Evolutionary conservation across 148 eudicot genomes (phyloP).

Genomic region (Linanthus parryae): DNA sequence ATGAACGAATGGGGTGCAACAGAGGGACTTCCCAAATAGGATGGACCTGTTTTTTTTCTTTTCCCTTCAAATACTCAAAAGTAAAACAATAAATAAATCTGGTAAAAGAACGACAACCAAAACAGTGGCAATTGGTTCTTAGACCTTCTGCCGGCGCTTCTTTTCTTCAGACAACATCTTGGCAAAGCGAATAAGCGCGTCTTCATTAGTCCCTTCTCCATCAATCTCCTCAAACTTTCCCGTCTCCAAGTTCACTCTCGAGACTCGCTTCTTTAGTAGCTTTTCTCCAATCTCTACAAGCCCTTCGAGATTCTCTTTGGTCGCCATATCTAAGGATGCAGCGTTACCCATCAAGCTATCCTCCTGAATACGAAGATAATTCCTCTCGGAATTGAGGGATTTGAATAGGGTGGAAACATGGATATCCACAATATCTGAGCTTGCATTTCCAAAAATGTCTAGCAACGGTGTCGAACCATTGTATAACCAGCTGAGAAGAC

Average conservation of each 20-base stretch:
- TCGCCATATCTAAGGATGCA: slow-evolving; percentile 41
- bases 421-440: slow-evolving; percentile 30
- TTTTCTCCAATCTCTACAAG: slow-evolving; percentile 39
- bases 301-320: slow-evolving; percentile 35
- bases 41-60: too few species aligned
- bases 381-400: slow-evolving; percentile 6
- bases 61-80: too few species aligned
- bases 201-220: slow-evolving; percentile 35
- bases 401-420: slow-evolving; percentile 20
- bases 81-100: too few species aligned
- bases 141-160: too few species aligned
- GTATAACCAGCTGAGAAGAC: slow-evolving; percentile 19
- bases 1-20: too few species aligned
- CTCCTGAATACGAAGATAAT: slow-evolving; percentile 36
- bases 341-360: slow-evolving; percentile 26
- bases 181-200: too few species aligned
- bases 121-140: too few species aligned
- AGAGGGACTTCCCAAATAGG: too few species aligned
- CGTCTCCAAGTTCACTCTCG: slow-evolving; percentile 40
- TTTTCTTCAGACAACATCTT: too few species aligned
- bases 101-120: too few species aligned
- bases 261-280: slow-evolving; percentile 33
- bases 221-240: slow-evolving; percentile 27
- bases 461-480: slow-evolving; percentile 18
- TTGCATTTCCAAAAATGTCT: slow-evolving; percentile 16